Evolutionary conservation across 192 early-diverging fungal genomes (phyloP), one percentile per base, ranked within the genome.

Genomic region (Lobosporangium transversale): DNA sequence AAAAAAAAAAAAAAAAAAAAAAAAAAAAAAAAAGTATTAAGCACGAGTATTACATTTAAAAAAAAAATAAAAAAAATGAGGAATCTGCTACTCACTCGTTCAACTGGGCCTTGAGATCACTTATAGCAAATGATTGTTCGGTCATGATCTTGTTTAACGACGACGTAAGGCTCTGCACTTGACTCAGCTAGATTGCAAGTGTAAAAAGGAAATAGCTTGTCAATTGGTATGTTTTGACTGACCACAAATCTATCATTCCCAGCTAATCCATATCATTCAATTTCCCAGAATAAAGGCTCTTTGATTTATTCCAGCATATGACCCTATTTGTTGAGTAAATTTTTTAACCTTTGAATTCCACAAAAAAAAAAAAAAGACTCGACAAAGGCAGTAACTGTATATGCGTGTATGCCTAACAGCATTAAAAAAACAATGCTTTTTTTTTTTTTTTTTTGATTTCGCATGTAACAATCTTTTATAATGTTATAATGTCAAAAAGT

Each of bases 81-180:
- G 10, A 4, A 3, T 29, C 15, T 30, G n/a, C 27, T 15, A 70
- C 80, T 42, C 65, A 82, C 80, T 82, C 75, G 29, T 76, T 58
- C 21, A 82, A 36, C 37, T 82, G 80, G 14, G 74, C 56, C 36
- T 53, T 66, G 4, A 82, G 51, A 63, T 79, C 80, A 42, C 66
- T 61, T 56, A 69, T 63, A 23, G 67, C 65, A 66, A 73, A 79
- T 0, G 65, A 65, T 54, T 82, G 80, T 48, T 82, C 75, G 31
- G 45, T 73, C 48, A 82, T 54, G 26, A 82, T 68, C 0, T 50
- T 44, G 29, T 82, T 74, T 17, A 82, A 37, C 30, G 80, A 81
- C 6, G 64, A 62, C 55, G 78, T 61, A 3, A 82, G 52, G 8
- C 65, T 37, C 55, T 78, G 74, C 15, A 82, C 62, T 26, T 79